A percentile compares a stretch with the other conserved stretches of the same genome.
phyloP scores from a whole-genome alignment of 164 flowering plant species.

The Nelumbo lutea region DNA sequence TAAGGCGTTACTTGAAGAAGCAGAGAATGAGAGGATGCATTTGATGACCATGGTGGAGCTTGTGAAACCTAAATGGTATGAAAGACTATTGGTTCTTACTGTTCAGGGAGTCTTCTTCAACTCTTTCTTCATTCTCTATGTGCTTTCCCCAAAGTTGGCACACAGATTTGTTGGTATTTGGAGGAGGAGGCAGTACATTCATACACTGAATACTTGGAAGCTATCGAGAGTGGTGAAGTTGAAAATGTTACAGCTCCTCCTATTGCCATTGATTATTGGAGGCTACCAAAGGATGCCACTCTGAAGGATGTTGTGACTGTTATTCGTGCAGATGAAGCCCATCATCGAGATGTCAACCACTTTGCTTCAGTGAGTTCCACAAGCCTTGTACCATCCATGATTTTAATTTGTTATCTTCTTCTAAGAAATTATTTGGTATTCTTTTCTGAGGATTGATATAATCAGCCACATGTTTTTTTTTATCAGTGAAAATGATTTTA shows the following conservation, averaged over 20 bases:
- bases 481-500: not conserved
- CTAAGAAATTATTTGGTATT: not conserved
- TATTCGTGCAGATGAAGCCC: conserved; percentile 89
- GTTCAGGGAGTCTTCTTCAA: conserved; percentile 87
- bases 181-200: conserved; percentile 93
- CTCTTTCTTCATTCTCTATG: conserved; percentile 57
- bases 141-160: conserved; percentile 76
- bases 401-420: too few relatives aligned
- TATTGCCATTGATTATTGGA: conserved; percentile 91
- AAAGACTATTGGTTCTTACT: conserved; percentile 59
- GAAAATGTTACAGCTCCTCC: conserved; percentile 80
- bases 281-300: conserved; percentile 67
- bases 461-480: not conserved
- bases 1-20: conserved; percentile 88
- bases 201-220: conserved; percentile 75
- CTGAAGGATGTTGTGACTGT: conserved; percentile 73
- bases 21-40: conserved; percentile 95
- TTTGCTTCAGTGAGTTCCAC: conserved; percentile 71
- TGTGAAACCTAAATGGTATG: conserved; percentile 81
- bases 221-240: conserved; percentile 58
- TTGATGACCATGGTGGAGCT: conserved; percentile 88
- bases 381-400: not conserved
- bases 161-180: conserved; percentile 73
- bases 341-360: conserved; percentile 89
- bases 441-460: not conserved